Evolutionary conservation across 2,329 filamentous ascomycete species (phyloP).

Genomic region (Talaromyces islandicus): DNA sequence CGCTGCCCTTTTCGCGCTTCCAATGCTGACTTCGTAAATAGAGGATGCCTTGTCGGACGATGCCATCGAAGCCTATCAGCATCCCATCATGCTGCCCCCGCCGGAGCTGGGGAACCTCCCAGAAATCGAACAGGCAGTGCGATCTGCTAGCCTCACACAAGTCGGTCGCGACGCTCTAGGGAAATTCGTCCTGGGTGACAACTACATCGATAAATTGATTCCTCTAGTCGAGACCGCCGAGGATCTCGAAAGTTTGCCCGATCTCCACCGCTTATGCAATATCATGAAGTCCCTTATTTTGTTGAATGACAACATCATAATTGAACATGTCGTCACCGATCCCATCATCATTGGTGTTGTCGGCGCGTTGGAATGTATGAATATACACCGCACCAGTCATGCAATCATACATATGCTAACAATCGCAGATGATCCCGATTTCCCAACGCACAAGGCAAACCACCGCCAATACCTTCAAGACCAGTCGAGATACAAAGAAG

Average conservation of each 20-base stretch:
- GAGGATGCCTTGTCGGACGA: slow-evolving; percentile 90
- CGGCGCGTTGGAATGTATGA: slow-evolving; percentile 78
- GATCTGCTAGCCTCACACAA: slow-evolving; percentile 66
- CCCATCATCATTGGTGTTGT: slow-evolving; percentile 86
- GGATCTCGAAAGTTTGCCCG: slow-evolving; percentile 77
- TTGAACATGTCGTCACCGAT: slow-evolving; percentile 89
- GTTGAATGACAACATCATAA: slow-evolving; percentile 89
- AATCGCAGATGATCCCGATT: slow-evolving; percentile 77
- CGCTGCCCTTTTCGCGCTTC: slow-evolving; percentile 18
- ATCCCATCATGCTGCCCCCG: slow-evolving; percentile 66
- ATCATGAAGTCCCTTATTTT: slow-evolving; percentile 97
- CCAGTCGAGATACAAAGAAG: slow-evolving; percentile 88
- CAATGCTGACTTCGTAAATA: slow-evolving; percentile 24
- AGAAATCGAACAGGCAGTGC: slow-evolving; percentile 81
- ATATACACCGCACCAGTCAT: neutral
- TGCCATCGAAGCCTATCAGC: slow-evolving; percentile 61
- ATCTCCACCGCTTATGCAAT: slow-evolving; percentile 88
- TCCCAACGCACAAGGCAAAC: slow-evolving; percentile 94
- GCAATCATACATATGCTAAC: slow-evolving; percentile 15
- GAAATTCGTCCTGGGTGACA: slow-evolving; percentile 77
- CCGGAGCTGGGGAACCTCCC: slow-evolving; percentile 75
- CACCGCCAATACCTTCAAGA: slow-evolving; percentile 89
- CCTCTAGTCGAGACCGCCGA: slow-evolving; percentile 84
- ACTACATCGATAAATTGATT: slow-evolving; percentile 82
- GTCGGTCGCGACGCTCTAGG: slow-evolving; percentile 77